Conservation (phyloP, 495 filamentous ascomycete species). For the Penicillium pulvis region DNA sequence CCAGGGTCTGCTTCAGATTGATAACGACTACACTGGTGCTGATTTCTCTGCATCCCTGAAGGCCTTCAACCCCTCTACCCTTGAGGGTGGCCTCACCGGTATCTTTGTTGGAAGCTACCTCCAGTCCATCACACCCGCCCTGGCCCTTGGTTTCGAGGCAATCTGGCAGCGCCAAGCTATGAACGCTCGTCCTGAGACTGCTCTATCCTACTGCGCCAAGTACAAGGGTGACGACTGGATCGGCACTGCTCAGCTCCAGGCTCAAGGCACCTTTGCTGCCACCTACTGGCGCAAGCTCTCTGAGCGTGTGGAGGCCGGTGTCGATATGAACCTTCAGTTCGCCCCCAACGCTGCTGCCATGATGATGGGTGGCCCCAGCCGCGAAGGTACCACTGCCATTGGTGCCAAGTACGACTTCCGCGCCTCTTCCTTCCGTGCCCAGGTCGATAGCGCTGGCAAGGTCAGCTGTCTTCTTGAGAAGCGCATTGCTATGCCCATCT, state of each 20-base stretch:
- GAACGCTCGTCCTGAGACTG: constrained; percentile 77
- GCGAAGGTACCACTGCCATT: constrained; percentile 86
- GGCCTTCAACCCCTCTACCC: constrained; percentile 85
- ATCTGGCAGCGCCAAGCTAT: constrained; percentile 87
- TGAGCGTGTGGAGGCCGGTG: constrained; percentile 95
- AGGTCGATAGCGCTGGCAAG: constrained; percentile 93
- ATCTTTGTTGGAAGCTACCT: constrained; percentile 95
- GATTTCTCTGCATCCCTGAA: constrained; percentile 94
- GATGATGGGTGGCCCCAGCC: constrained; percentile 71
- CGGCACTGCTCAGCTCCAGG: constrained; percentile 80
- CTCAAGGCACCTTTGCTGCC: constrained; percentile 81
- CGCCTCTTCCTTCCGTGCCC: constrained; percentile 89
- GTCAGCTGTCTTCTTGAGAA: constrained; percentile 93
- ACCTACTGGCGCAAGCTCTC: constrained; percentile 93
- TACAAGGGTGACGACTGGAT: constrained; percentile 93
- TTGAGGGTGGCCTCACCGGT: constrained; percentile 90
- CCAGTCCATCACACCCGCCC: constrained; percentile 83
- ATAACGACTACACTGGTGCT: constrained; percentile 88
- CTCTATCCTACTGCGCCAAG: constrained; percentile 81
- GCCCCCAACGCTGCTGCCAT: constrained; percentile 59
- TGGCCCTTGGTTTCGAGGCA: constrained; percentile 87
- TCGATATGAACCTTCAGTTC: constrained; percentile 89
- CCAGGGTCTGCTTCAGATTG: constrained; percentile 80
- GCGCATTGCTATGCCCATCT: constrained; percentile 85
- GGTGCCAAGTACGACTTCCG: constrained; percentile 99